Base-by-base conservation (phyloP, 257 asterid genomes). In the Gentiana macrophylla region DNA sequence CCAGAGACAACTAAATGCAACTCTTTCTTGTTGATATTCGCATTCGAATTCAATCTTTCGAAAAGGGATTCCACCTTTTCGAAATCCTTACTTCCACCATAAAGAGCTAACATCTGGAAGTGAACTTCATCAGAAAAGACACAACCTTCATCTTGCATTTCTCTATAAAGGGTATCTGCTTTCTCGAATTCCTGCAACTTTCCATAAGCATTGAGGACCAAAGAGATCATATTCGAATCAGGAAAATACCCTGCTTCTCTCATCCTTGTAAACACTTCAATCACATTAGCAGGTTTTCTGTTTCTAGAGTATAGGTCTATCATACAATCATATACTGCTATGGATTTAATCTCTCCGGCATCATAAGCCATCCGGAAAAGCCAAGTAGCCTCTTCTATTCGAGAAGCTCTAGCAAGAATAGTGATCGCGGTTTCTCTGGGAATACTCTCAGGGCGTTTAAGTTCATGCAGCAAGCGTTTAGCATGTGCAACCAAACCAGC, bases 311-410 rank as follows among this genome's bases (percentile, higher is more conserved):
- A 88, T 13, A 88, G 82, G 58, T 67, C 66, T 12, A 92, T 79
- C 97, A 92, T 77, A 37, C 80, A 72, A 53, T 81, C 84, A 12
- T 79, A 92, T 33, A 86, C 85, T 0, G 84, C 59, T 57, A 88
- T 81, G 32, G 78, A 83, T 61, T 84, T 92, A 53, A 92, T 72
- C 63, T 92, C 97, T 60, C 90, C 86, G 32, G 80, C 82, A 67
- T 83, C 89, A 52, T 75, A 67, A 7, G 93, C 95, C 67, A 73
- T 93, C 59, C 98, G 76, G 70, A 88, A 92, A 50, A 85, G 93
- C 95, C 95, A 92, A 0, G 93, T 88, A 13, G 97, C 98, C 66
- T 88, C 98, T 58, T 92, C 98, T 38, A 92, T 51, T 55, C 97
- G 80, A 50, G 97, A 97, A 10, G 98, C 91, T 15, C 90, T 74